A percentile compares a stretch with the other conserved stretches of the same genome.
Conservation (phyloP, 176 grass and related monocot species). For the Aegilops umbellulata region DNA sequence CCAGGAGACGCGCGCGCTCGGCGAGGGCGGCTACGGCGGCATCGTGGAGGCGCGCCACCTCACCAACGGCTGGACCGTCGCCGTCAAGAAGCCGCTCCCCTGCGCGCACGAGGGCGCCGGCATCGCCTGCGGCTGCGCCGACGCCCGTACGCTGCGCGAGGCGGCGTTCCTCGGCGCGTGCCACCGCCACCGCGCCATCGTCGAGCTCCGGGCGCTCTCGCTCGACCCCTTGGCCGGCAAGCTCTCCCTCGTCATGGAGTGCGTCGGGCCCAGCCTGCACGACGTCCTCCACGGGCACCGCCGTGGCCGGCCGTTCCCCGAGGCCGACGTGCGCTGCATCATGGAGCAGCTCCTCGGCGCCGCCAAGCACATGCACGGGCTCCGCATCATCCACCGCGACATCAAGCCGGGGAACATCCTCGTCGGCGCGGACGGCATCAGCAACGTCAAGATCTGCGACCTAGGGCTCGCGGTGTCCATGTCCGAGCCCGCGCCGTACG, state of each 20-base stretch:
- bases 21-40: not conserved
- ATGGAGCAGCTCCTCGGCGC: constrained; percentile 40
- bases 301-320: not conserved
- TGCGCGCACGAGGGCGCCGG: not conserved
- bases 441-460: not conserved
- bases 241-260: constrained; percentile 42
- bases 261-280: constrained; percentile 28
- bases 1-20: not conserved
- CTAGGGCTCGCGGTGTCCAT: not conserved
- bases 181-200: constrained; percentile 26
- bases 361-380: constrained; percentile 30
- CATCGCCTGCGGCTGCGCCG: not conserved
- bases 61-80: constrained; percentile 12
- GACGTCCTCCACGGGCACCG: constrained; percentile 5
- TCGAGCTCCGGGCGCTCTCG: constrained; percentile 28
- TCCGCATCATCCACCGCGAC: constrained; percentile 83
- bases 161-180: constrained; percentile 6
- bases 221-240: not conserved
- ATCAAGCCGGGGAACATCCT: constrained; percentile 71
- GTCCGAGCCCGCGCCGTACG: not conserved
- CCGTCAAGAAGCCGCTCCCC: constrained; percentile 19
- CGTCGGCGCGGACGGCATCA: not conserved
- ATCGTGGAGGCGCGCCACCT: constrained; percentile 5
- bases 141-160: not conserved
- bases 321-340: constrained; percentile 10